Conservation (phyloP, 129 eudicot species). For the Centrapalus pauciflorus region DNA sequence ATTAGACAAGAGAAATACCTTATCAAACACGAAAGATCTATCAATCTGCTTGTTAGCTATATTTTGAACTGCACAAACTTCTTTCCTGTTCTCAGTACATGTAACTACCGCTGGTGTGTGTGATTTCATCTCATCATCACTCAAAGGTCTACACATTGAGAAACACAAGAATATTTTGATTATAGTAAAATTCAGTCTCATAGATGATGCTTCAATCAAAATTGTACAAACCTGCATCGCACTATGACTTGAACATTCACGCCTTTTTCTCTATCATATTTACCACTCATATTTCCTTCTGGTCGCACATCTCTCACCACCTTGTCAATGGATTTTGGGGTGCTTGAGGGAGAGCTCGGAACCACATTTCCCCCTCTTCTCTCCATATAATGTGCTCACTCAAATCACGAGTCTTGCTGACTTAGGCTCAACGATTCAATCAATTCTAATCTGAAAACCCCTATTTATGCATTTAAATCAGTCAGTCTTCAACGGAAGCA, state of each 20-base stretch:
- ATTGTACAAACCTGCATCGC: conserved; percentile 66
- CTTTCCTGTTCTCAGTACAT: conserved; percentile 79
- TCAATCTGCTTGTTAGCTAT: conserved; percentile 97
- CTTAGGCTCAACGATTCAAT: conserved; percentile 3
- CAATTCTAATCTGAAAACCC: conserved; percentile 4
- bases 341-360: conserved; percentile 59
- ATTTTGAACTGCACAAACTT: conserved; percentile 81
- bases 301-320: conserved; percentile 68
- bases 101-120: conserved; percentile 88
- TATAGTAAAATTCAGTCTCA: background rate
- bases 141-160: conserved; percentile 60
- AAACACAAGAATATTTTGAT: background rate
- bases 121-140: conserved; percentile 67
- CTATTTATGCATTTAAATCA: background rate
- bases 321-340: conserved; percentile 80
- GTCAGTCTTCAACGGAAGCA: conserved; percentile 1
- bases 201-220: background rate
- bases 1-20: conserved; percentile 35
- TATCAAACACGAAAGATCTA: conserved; percentile 77
- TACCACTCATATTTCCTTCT: conserved; percentile 56
- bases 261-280: conserved; percentile 75
- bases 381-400: conserved; percentile 29
- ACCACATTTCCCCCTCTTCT: conserved; percentile 69
- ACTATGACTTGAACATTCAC: conserved; percentile 89
- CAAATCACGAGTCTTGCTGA: conserved; percentile 24